Evolutionary conservation across 306 rosid genomes (phyloP).

Genomic region (Prunus persica): DNA sequence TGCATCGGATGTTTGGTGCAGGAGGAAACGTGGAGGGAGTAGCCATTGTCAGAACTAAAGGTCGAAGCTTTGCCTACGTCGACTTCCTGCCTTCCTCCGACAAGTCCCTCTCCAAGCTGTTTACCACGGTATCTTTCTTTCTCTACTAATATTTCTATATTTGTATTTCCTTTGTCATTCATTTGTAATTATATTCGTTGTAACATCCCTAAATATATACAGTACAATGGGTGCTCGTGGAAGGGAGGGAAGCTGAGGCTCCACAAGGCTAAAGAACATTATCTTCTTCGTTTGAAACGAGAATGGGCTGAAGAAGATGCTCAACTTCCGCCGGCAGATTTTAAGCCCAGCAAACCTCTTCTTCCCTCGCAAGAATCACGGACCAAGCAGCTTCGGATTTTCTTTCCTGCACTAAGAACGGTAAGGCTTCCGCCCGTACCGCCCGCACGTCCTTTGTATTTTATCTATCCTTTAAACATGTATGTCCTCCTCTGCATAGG

Average conservation of each 20-base stretch:
- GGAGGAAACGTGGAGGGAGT: conserved; percentile 52
- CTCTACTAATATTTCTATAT: neutral
- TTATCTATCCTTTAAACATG: neutral
- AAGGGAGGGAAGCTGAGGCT: conserved; percentile 82
- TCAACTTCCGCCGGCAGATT: neutral
- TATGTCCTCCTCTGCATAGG: conserved; percentile 35
- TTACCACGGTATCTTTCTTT: conserved; percentile 34
- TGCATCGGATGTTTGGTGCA: conserved; percentile 43
- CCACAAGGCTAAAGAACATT: conserved; percentile 83
- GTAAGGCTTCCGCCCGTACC: conserved; percentile 26
- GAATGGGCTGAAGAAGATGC: conserved; percentile 62
- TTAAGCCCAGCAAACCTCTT: neutral
- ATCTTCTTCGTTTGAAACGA: conserved; percentile 50
- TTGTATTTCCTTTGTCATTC: neutral
- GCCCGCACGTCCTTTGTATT: neutral
- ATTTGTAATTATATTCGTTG: neutral
- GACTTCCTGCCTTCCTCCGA: conserved; percentile 55
- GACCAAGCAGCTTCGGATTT: conserved; percentile 44
- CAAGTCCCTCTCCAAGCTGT: conserved; percentile 72
- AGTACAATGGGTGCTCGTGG: conserved; percentile 97
- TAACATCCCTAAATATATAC: conserved; percentile 6
- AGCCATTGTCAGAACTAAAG: conserved; percentile 67
- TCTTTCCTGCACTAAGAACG: conserved; percentile 70
- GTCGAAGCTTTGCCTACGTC: conserved; percentile 76
- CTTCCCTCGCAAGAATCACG: too few relatives aligned